These are phyloP conservation scores for Backusella sp. DNA, from an alignment of 192 early-diverging fungal genomes.

Conservation along the genomic window DNA sequence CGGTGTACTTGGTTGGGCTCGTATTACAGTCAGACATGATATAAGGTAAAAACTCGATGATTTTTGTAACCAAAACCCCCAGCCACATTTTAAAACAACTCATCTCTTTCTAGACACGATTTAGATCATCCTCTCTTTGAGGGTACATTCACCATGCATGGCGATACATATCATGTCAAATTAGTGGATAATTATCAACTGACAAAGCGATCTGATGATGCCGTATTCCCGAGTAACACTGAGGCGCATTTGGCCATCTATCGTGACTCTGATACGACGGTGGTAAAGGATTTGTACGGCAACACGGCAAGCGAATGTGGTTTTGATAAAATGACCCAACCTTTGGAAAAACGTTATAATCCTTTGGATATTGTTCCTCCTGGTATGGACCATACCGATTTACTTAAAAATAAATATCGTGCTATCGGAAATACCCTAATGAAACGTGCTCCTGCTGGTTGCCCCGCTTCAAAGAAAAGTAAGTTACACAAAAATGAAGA, in stretches of 20 bases:
- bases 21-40: constrained; percentile 46
- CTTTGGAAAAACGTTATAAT: constrained; percentile 11
- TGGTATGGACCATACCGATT: background rate
- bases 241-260: constrained; percentile 21
- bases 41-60: constrained; percentile 13
- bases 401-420: constrained; percentile 4
- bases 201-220: constrained; percentile 54
- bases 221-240: constrained; percentile 23
- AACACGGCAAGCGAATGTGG: constrained; percentile 1
- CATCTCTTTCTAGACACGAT: background rate
- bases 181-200: constrained; percentile 50
- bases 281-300: background rate
- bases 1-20: constrained; percentile 42
- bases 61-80: background rate
- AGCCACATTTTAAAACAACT: background rate
- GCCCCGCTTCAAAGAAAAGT: constrained; percentile 25
- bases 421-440: background rate
- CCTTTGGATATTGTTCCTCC: background rate
- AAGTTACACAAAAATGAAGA: constrained; percentile 1
- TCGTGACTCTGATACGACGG: constrained; percentile 28
- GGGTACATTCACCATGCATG: constrained; percentile 54
- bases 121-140: constrained; percentile 45
- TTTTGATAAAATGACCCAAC: constrained; percentile 10
- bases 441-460: constrained; percentile 18
- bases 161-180: constrained; percentile 61